phyloP scores from a whole-genome alignment of 2,329 filamentous ascomycete genomes.

The Colletotrichum paranaense region DNA sequence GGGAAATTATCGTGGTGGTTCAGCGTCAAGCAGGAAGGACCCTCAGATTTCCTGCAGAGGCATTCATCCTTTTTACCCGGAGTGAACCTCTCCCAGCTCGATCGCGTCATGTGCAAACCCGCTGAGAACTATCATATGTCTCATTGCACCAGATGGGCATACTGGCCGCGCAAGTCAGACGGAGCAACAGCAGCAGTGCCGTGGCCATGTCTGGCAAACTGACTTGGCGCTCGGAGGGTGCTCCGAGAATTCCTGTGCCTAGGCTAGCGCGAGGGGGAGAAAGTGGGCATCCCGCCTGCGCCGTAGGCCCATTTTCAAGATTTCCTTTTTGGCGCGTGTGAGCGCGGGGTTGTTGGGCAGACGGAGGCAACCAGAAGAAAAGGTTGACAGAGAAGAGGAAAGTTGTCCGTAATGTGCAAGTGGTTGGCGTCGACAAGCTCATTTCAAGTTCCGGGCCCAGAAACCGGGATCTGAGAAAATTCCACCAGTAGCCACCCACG shows the following conservation, averaged over 20 bases:
- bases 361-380: background rate
- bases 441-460: background rate
- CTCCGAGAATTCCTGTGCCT: conserved; percentile 32
- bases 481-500: conserved; percentile 13
- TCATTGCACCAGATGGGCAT: background rate
- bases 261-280: conserved; percentile 13
- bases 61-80: conserved; percentile 26
- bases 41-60: background rate
- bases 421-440: background rate
- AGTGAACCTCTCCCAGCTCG: background rate
- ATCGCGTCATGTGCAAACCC: too few relatives aligned
- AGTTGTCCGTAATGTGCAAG: background rate
- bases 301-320: background rate
- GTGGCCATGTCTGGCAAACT: conserved; percentile 1
- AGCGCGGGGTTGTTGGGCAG: background rate
- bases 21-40: background rate
- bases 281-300: background rate
- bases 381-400: background rate
- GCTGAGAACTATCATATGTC: background rate
- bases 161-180: background rate
- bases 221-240: conserved; percentile 23
- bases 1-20: background rate
- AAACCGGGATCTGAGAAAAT: background rate
- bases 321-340: background rate
- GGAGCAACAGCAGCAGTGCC: conserved; percentile 1